These are phyloP conservation scores for Lecanicillium sp. DNA, from an alignment of 2,329 filamentous ascomycete genomes.

Conservation along the genomic window DNA sequence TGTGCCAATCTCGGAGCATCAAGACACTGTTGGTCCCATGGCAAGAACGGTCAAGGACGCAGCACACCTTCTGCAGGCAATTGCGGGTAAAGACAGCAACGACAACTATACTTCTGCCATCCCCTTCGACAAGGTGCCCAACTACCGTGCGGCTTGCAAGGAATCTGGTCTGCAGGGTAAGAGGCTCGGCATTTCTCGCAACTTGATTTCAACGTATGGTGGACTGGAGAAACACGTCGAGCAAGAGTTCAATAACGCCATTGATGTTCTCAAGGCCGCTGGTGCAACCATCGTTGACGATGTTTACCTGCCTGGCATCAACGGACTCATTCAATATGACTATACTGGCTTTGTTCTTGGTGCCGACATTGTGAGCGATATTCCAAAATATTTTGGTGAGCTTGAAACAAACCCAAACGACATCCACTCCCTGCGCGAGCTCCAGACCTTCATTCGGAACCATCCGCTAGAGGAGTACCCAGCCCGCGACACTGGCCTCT, in stretches of 20 bases:
- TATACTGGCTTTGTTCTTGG: conserved; percentile 36
- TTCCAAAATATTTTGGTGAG: conserved; percentile 44
- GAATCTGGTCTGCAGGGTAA: conserved; percentile 43
- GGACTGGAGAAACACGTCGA: conserved; percentile 15
- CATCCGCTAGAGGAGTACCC: conserved; percentile 47
- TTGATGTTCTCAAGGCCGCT: conserved; percentile 41
- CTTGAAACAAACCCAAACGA: conserved; percentile 47
- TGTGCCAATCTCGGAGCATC: conserved; percentile 54
- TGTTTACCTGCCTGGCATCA: conserved; percentile 40
- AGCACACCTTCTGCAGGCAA: conserved; percentile 49
- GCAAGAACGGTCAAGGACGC: conserved; percentile 56
- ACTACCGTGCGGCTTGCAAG: conserved; percentile 54
- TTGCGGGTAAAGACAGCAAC: conserved; percentile 48
- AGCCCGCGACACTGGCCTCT: conserved; percentile 43
- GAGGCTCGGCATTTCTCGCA: conserved; percentile 57
- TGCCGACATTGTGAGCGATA: conserved; percentile 47
- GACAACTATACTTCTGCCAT: conserved; percentile 56
- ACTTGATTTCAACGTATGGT: conserved; percentile 20
- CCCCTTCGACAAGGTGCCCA: conserved; percentile 47
- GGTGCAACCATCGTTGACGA: conserved; percentile 50
- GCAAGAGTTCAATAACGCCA: conserved; percentile 44
- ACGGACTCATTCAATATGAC: conserved; percentile 15
- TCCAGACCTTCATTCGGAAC: conserved; percentile 43
- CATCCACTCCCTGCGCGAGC: conserved; percentile 37
- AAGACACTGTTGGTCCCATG: conserved; percentile 57